phyloP scores from a whole-genome alignment of 31 red algal genomes.

The Odonthalia washingtoniensis region DNA sequence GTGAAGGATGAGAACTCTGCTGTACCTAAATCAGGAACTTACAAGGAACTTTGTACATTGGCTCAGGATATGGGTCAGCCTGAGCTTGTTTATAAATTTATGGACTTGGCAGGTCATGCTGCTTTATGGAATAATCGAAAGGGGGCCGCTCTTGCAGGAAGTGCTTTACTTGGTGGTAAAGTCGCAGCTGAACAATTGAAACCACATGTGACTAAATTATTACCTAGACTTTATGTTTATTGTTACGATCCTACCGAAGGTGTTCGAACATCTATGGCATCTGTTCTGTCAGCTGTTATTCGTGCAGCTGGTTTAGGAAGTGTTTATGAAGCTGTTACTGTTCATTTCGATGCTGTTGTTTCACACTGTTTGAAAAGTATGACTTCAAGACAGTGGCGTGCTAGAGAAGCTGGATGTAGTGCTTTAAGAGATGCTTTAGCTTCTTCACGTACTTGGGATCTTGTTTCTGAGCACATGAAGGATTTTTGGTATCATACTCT shows the following conservation, averaged over 20 bases:
- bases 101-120: slow-evolving; percentile 76
- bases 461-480: slow-evolving; percentile 51
- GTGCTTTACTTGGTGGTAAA: slow-evolving; percentile 62
- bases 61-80: slow-evolving; percentile 82
- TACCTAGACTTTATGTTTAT: slow-evolving; percentile 72
- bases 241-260: slow-evolving; percentile 75
- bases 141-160: slow-evolving; percentile 76
- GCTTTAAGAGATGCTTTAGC: slow-evolving; percentile 55
- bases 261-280: slow-evolving; percentile 69
- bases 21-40: slow-evolving; percentile 51
- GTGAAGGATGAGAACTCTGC: slow-evolving; percentile 7
- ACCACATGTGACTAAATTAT: slow-evolving; percentile 63
- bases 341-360: slow-evolving; percentile 45
- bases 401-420: slow-evolving; percentile 64
- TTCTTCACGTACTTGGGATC: slow-evolving; percentile 57
- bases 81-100: slow-evolving; percentile 86
- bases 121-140: slow-evolving; percentile 78
- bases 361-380: slow-evolving; percentile 60
- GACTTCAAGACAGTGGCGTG: slow-evolving; percentile 66
- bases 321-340: slow-evolving; percentile 61
- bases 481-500: slow-evolving; percentile 74
- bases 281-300: slow-evolving; percentile 64
- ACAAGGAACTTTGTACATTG: slow-evolving; percentile 69
- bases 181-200: slow-evolving; percentile 72
- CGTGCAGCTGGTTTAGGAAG: slow-evolving; percentile 54